Percentiles rank a stretch among this genome's conserved stretches.
Conservation (phyloP, 495 filamentous ascomycete genomes). For the Astrocystis sublimbata region DNA sequence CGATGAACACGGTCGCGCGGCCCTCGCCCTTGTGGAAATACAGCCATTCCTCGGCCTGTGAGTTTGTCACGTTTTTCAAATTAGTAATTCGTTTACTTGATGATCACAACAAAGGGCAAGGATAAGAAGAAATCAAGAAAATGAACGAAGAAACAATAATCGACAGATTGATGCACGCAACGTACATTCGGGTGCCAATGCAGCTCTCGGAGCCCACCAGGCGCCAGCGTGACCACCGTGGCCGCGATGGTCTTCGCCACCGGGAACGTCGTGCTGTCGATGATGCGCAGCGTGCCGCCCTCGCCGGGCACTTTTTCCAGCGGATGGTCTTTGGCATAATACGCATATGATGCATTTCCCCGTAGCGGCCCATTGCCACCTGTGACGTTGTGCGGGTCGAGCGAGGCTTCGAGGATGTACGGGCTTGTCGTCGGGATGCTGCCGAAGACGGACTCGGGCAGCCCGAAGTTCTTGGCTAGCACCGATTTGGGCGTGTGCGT, state of each 20-base stretch:
- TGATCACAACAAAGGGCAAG: too few species aligned
- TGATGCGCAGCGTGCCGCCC: conserved; percentile 59
- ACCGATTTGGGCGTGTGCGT: conserved; percentile 60
- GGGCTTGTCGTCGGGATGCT: conserved; percentile 57
- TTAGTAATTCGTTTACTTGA: neutral
- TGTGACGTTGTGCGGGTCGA: conserved; percentile 50
- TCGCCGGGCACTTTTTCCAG: conserved; percentile 57
- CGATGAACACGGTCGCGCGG: conserved; percentile 63
- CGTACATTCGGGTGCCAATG: conserved; percentile 66
- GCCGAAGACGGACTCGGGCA: conserved; percentile 57
- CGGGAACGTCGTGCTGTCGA: conserved; percentile 65
- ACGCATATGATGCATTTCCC: conserved; percentile 60
- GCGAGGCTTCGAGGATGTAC: conserved; percentile 60
- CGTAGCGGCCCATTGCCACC: conserved; percentile 48
- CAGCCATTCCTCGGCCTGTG: conserved; percentile 61
- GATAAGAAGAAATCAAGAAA: too few species aligned
- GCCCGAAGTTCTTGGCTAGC: conserved; percentile 66
- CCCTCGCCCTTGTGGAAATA: conserved; percentile 63
- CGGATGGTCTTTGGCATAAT: conserved; percentile 52
- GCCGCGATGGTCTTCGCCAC: conserved; percentile 62
- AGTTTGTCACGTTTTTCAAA: conserved; percentile 31
- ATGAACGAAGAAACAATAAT: neutral
- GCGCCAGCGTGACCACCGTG: conserved; percentile 60
- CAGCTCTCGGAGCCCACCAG: conserved; percentile 60
- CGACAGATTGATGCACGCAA: neutral